These are phyloP conservation scores for Albophoma yamanashiensis DNA, from an alignment of 2,329 filamentous ascomycete species.

Conservation along the genomic window DNA sequence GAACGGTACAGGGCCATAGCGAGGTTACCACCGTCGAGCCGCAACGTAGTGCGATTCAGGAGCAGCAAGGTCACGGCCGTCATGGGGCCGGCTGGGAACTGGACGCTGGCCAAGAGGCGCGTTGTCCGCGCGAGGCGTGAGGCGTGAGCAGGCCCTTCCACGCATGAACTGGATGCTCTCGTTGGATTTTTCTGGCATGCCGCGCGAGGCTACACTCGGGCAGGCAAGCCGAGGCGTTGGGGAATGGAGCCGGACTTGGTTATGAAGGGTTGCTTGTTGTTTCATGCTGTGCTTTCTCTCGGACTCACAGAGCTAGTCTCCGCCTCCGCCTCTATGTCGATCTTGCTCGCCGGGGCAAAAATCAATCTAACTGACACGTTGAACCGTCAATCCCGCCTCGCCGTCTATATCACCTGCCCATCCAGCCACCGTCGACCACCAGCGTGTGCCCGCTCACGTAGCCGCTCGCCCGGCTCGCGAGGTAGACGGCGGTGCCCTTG, in stretches of 20 bases:
- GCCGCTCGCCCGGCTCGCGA: conserved; percentile 64
- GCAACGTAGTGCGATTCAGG: conserved; percentile 10
- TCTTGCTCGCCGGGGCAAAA: too few relatives aligned
- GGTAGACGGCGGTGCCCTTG: conserved; percentile 68
- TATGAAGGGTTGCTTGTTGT: neutral
- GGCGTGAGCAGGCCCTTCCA: neutral
- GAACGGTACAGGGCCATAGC: conserved; percentile 1
- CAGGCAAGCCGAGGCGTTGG: neutral
- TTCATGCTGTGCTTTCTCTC: neutral
- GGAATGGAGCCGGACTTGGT: neutral
- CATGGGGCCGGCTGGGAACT: conserved; percentile 6
- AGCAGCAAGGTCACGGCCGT: conserved; percentile 13
- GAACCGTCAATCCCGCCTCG: neutral
- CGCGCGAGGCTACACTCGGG: neutral
- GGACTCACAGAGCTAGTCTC: neutral
- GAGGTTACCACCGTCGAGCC: conserved; percentile 1
- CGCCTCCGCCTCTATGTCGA: neutral
- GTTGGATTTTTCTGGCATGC: neutral
- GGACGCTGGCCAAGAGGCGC: conserved; percentile 12
- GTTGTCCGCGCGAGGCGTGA: conserved; percentile 9
- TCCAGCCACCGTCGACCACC: conserved; percentile 86
- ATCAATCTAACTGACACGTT: neutral
- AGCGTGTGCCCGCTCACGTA: conserved; percentile 78
- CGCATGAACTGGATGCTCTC: neutral
- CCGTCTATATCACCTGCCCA: conserved; percentile 69